Percentiles rank a stretch among this genome's conserved stretches.
phyloP scores from a whole-genome alignment of 208 protist genomes.

The Trypanosoma cruzi region DNA sequence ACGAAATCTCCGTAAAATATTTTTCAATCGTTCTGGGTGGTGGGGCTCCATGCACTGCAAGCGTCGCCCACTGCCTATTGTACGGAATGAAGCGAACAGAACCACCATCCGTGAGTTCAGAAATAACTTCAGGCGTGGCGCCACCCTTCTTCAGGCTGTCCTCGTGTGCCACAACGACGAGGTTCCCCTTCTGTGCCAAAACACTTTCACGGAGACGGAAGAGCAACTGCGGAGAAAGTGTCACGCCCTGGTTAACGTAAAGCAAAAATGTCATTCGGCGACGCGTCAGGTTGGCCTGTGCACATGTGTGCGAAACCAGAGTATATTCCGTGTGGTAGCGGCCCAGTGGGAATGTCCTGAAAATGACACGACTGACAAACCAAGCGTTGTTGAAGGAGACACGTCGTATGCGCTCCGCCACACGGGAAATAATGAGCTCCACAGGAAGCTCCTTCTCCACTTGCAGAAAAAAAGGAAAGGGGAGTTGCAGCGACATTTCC shows the following conservation, averaged over 20 bases:
- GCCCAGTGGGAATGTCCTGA: slow-evolving; percentile 81
- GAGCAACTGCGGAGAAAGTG: slow-evolving; percentile 71
- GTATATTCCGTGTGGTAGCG: slow-evolving; percentile 72
- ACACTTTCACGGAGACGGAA: slow-evolving; percentile 51
- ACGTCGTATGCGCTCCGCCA: slow-evolving; percentile 81
- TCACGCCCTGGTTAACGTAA: slow-evolving; percentile 67
- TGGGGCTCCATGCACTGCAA: not conserved
- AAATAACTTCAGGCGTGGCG: slow-evolving; percentile 34
- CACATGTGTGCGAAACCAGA: slow-evolving; percentile 84
- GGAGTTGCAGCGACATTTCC: slow-evolving; percentile 57
- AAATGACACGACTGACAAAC: slow-evolving; percentile 79
- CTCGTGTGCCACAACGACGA: slow-evolving; percentile 81
- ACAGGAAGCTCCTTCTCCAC: slow-evolving; percentile 65
- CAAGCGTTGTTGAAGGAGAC: slow-evolving; percentile 85
- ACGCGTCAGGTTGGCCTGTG: slow-evolving; percentile 75
- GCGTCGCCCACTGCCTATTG: slow-evolving; percentile 5
- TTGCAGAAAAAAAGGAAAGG: slow-evolving; percentile 86
- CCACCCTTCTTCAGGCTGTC: slow-evolving; percentile 64
- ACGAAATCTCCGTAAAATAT: not conserved
- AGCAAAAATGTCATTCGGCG: slow-evolving; percentile 86
- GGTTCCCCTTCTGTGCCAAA: slow-evolving; percentile 69
- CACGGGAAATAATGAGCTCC: slow-evolving; percentile 62
- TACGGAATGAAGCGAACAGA: slow-evolving; percentile 22
- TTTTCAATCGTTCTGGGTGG: not conserved
- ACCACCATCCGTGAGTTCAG: not conserved